Base-by-base conservation (phyloP, 441 rosid species). In the Eruca vesicaria region DNA sequence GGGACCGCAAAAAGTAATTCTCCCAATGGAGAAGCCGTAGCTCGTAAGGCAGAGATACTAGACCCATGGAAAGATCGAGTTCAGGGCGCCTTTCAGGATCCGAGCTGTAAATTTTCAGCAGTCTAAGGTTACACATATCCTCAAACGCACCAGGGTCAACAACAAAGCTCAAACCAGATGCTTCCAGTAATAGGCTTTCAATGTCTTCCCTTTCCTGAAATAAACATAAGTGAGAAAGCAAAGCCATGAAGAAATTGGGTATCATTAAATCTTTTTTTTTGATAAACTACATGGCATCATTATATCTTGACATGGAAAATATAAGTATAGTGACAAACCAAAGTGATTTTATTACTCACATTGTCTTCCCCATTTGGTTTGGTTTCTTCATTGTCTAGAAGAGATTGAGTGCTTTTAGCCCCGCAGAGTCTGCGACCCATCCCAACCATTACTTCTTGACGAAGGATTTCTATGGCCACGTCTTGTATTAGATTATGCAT, bases 401-500 rank as follows among this genome's bases (percentile, higher is more conserved):
- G 32, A 65, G 36, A 23, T 23, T 41, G 55, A 4, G 26, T 65
- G 36, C 21, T 14, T 1, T 43, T 1, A n/a, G 7, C 16, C 9
- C 8, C 14, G 19, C 45, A 58, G 10, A 77, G 4, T 23, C 80
- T 21, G 4, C 62, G 65, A 7, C 72, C 32, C 16, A 12, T 43
- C 48, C 52, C 68, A 14, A 60, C 74, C 21, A 32, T 23, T 58
- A 26, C 36, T 15, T 50, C 41, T 79, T 76, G 76, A 15, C 4
- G 0, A 7, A 66, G 78, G 52, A 84, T 63, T 0, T 79, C 21
- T 31, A 21, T 7, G 10, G 80, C 81, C 81, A 83, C 68, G 43
- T 78, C 75, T 26, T 74, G 80, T 19, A 75, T 41, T 61, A 84
- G 68, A 33, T 79, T 75, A 58, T 86, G 87, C 85, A 86, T 77